Evolutionary conservation across 2,329 filamentous ascomycete genomes (phyloP), one percentile per base, ranked within the genome.

Genomic region (Neopestalotiopsis clavispora): DNA sequence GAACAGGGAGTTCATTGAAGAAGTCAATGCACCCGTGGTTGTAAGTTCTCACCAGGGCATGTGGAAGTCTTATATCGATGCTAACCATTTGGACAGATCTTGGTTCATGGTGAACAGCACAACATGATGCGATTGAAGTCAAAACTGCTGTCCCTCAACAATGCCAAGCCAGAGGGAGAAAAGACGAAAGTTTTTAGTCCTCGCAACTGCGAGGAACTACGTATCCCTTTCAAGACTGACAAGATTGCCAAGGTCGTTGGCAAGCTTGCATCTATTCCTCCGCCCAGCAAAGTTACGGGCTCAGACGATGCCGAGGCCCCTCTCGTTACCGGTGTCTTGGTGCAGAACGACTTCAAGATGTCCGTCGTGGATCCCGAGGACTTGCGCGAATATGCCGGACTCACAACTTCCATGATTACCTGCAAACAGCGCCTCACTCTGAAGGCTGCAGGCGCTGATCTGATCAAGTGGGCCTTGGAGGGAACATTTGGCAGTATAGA

Each of bases 91-190:
- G 12, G 30, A 1, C 69, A 95, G 93, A 98, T 99, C 70, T 89
- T 99, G 40, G 96, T 99, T 2, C 96, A 99, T 74, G 96, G 96
- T 68, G 96, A 99, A 78, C 94, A 96, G 75, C 94, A 97, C 78
- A 97, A 98, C 78, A 98, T 98, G 94, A 97, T 96, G 87, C 91
- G 96, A 67, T 85, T 99, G 34, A 97, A 97, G 80, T 98, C 95
- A 3, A 97, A 97, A 78, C 87, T 99, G 1, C 89, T 98, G 4
- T 95, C 94, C n/a, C 87, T 98, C 49, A 98, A 98, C 76, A 91
- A 92, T 34, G 90, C 91, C 72, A 95, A 95, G 77, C 85, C 89
- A 1, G 84, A 89, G 57, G 95, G 96, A 1, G 84, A 89, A 58
- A 96, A 97, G 74, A 91, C 94, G 73, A 98, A 98, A 79, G 94